Evolutionary conservation across 2,329 filamentous ascomycete genomes (phyloP), one percentile per base, ranked within the genome.

Genomic region (Rutstroemia sp.): DNA sequence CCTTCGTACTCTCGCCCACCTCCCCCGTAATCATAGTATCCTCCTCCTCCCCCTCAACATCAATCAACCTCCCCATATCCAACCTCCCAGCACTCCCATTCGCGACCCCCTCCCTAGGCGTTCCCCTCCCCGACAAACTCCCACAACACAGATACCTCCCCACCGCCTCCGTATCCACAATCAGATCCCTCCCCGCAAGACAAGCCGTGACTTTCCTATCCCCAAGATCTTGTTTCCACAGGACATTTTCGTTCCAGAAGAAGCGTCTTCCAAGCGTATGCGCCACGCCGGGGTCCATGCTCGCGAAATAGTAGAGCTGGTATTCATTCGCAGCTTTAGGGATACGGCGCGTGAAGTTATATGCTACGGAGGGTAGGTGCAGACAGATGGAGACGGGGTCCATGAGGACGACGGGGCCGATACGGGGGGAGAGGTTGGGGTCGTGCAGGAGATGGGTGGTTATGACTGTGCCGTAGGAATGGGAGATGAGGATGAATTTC

Each of bases 351-450:
- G 76, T 76, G 66, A 86, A 86, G 61, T 85, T 86, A 67, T 81
- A 85, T 1, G 81, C 80, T 8, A 86, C 80, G 60, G 84, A 77
- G 4, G 82, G 81, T 8, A 83, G 74, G 65, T 86, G 81, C 2
- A 86, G 70, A 1, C 84, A 68, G 48, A 85, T 76, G 0, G 78
- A 78, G 0, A 86, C 79, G 0, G 82, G 83, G 63, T 85, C 82
- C 34, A 84, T 73, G 23, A 85, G 72, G 0, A 86, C 63, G 2
- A 78, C 68, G 0, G 77, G 72, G 1, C 75, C 75, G 42, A 84
- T 77, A 17, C 71, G 74, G 3, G 63, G 46, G 9, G 71, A 71
- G 0, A 75, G 70, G 1, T 61, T 57, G 0, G 72, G 65, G 23
- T 72, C 68, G 27, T 75, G 75, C 9, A 86, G 73, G 4, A 85